Evolutionary conservation across 192 early-diverging fungal genomes (phyloP).

Genomic region (Powellomyces hirtus): DNA sequence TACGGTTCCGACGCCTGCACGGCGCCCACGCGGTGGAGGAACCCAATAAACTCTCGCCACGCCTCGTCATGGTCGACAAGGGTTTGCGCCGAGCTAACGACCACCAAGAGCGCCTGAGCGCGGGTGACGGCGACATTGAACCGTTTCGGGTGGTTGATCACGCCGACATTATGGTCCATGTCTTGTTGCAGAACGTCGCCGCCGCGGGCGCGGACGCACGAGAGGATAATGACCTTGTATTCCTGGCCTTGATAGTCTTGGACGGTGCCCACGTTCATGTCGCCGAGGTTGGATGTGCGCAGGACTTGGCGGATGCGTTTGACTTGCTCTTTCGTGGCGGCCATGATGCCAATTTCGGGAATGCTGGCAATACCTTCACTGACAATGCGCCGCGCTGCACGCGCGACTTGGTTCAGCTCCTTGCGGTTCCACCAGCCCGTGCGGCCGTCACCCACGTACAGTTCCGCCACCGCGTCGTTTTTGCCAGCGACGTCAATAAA

Average conservation of each 20-base stretch:
- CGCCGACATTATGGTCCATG: conserved; percentile 26
- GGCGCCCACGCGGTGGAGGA: no score
- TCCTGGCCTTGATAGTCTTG: conserved; percentile 40
- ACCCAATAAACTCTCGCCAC: neutral
- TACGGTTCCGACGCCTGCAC: no score
- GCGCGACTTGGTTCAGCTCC: conserved; percentile 43
- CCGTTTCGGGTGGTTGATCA: conserved; percentile 37
- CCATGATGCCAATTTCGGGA: conserved; percentile 41
- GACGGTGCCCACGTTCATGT: conserved; percentile 25
- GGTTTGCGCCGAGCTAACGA: conserved; percentile 30
- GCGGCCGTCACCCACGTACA: conserved; percentile 16
- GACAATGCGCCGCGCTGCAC: conserved; percentile 15
- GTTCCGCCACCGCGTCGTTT: conserved; percentile 14
- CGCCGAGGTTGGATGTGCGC: neutral
- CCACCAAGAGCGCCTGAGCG: conserved; percentile 29
- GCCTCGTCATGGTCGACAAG: neutral
- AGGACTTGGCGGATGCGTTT: neutral
- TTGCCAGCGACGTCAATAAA: conserved; percentile 52
- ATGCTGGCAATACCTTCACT: conserved; percentile 33
- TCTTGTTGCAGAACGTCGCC: conserved; percentile 27
- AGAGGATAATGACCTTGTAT: conserved; percentile 29
- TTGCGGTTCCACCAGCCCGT: conserved; percentile 52
- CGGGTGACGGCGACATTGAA: conserved; percentile 45
- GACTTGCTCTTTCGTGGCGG: conserved; percentile 47
- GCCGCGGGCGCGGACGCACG: conserved; percentile 24